A percentile compares a stretch with the other conserved stretches of the same genome.
phyloP scores from a whole-genome alignment of 2,329 filamentous ascomycete genomes.

The Elsinoe perseae region DNA sequence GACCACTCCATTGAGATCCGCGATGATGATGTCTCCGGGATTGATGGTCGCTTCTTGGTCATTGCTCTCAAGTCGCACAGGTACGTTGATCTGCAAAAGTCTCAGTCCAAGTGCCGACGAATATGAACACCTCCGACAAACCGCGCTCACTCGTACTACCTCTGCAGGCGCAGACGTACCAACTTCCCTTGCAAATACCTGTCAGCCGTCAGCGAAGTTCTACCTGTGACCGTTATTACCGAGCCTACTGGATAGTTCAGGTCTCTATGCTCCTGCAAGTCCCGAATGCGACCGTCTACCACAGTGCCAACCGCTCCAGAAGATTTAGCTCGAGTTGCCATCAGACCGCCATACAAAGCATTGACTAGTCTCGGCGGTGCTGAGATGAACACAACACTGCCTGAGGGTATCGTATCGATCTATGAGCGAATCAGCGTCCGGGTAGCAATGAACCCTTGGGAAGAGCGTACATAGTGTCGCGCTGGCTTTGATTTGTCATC shows the following conservation, averaged over 20 bases:
- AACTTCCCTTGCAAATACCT: conserved; percentile 29
- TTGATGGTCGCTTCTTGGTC: conserved; percentile 28
- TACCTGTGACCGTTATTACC: background rate
- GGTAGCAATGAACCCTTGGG: background rate
- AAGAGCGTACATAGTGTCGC: conserved; percentile 39
- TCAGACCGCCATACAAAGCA: conserved; percentile 49
- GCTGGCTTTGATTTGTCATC: conserved; percentile 38
- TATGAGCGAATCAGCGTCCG: conserved; percentile 21
- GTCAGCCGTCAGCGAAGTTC: background rate
- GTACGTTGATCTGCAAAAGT: conserved; percentile 24
- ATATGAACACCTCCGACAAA: conserved; percentile 7
- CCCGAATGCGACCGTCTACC: conserved; percentile 47
- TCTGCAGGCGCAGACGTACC: conserved; percentile 30
- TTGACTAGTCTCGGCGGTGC: conserved; percentile 41
- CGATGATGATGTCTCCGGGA: conserved; percentile 34
- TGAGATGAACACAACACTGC: conserved; percentile 46
- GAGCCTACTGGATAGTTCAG: conserved; percentile 37
- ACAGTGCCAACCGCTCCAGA: conserved; percentile 43
- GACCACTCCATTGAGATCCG: conserved; percentile 34
- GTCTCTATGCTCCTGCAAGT: conserved; percentile 47
- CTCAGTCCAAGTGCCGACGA: background rate
- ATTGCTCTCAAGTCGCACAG: conserved; percentile 27
- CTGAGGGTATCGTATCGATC: conserved; percentile 44
- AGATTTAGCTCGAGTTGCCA: conserved; percentile 42
- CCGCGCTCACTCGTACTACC: conserved; percentile 27